Evolutionary conservation across 331 rosid genomes (phyloP), one percentile per base, ranked within the genome.

Genomic region (Saraca asoca): DNA sequence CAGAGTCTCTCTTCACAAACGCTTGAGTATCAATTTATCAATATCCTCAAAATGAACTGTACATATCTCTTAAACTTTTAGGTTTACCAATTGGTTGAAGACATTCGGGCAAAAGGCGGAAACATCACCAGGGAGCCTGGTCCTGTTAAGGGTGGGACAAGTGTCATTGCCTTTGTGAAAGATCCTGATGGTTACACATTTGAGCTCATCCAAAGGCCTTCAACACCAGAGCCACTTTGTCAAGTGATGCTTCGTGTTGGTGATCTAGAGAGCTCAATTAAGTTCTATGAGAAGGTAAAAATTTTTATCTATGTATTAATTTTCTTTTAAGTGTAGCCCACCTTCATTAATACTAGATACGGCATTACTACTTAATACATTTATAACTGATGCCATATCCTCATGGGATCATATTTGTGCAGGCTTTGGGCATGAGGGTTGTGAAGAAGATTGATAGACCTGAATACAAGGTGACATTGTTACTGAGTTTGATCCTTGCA

Each of bases 161-260:
- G 69, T 61, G 76, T 90, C 68, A 86, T 88, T 51, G 96, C 97
- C 58, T 90, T 88, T 75, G 95, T 82, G 67, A 88, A 88, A 83
- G 98, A 94, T 64, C 98, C 96, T 37, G 98, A 94, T 80, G 98
- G 97, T 77, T 94, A 94, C 62, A 1, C 5, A 7, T 94, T 94
- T 80, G 96, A 88, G 80, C 77, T 94, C 44, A 85, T 90, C 66
- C 90, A 94, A 83, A 80, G 96, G 62, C 77, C 79, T 42, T 70
- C 88, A 48, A 86, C 95, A 24, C 96, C 90, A 0, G 95, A 88
- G 75, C 96, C 98, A 42, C 68, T 94, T 35, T 86, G 97, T 69
- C 98, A 94, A 86, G 86, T 94, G 6, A 94, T 94, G 98, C 98
- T 90, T 17, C 96, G 97, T 43, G 96, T 94, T 76, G 92, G 97